Evolutionary conservation across 2,329 filamentous ascomycete genomes (phyloP).

Genomic region (Aspergillus ibericus): DNA sequence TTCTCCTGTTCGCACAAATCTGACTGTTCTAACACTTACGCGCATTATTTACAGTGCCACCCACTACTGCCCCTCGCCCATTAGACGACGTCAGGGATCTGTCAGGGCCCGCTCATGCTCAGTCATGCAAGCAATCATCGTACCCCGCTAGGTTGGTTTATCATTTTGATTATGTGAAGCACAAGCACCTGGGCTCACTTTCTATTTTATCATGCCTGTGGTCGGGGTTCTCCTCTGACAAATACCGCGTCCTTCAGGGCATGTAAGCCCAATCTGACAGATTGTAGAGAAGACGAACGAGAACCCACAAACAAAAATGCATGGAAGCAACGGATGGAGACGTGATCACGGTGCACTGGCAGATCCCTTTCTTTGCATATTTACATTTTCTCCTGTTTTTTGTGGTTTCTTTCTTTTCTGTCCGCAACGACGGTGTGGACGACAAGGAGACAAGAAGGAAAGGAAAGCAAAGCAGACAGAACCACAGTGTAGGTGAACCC

Average conservation of each 20-base stretch:
- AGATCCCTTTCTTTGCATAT: not conserved
- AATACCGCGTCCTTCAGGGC: not conserved
- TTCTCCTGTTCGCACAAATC: not conserved
- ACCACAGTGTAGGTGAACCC: not conserved
- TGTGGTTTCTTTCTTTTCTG: constrained; percentile 1
- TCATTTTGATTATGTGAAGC: not conserved
- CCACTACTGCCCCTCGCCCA: not conserved
- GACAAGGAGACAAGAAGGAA: not conserved
- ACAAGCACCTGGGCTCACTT: not conserved
- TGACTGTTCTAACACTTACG: not conserved
- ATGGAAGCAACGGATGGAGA: not conserved
- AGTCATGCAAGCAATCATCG: not conserved
- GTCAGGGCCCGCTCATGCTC: not conserved
- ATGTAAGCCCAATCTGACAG: not conserved
- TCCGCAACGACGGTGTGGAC: not conserved
- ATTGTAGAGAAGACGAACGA: not conserved
- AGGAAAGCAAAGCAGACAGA: not conserved
- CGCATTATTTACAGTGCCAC: not conserved
- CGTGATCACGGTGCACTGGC: not conserved
- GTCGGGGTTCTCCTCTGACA: not conserved
- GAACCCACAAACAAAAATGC: not conserved
- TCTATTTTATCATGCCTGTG: not conserved
- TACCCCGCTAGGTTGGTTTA: not conserved
- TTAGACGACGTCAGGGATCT: too few species aligned
- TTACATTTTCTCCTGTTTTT: constrained; percentile 8